phyloP scores from a whole-genome alignment of 441 rosid species.

The Jatropha multifida region DNA sequence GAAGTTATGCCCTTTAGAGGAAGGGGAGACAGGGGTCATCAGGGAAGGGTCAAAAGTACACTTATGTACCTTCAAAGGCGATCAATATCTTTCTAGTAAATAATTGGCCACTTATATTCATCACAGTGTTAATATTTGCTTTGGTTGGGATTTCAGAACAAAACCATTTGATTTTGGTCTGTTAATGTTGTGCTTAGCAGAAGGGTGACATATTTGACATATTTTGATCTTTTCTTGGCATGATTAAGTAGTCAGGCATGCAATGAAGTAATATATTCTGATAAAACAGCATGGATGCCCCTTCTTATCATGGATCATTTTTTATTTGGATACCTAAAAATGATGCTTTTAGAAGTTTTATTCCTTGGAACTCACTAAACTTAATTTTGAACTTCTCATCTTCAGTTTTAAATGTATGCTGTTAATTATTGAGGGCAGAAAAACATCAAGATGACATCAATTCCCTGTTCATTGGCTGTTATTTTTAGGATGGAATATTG shows the following conservation, averaged over 20 bases:
- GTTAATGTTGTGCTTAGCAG: not conserved
- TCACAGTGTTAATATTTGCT: not conserved
- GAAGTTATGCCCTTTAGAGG: not conserved
- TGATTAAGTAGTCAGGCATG: not conserved
- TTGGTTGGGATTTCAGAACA: no score
- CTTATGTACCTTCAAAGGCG: not conserved
- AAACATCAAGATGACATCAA: not conserved
- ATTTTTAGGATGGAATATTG: not conserved
- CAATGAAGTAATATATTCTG: not conserved
- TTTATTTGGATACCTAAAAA: not conserved
- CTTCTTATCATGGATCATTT: not conserved
- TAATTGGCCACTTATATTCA: constrained; percentile 1
- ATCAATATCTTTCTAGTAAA: not conserved
- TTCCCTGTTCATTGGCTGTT: not conserved
- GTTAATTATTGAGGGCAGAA: not conserved
- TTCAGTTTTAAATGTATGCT: not conserved
- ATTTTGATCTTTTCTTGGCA: not conserved
- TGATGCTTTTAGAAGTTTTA: not conserved
- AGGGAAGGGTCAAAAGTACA: not conserved
- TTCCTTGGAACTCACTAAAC: not conserved
- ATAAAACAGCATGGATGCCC: not conserved
- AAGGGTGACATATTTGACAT: not conserved
- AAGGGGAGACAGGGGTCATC: not conserved
- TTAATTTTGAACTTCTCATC: not conserved
- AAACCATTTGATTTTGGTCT: not conserved